These are phyloP conservation scores for Candida ulmi DNA, from an alignment of 805 yeast species.

Conservation along the genomic window DNA sequence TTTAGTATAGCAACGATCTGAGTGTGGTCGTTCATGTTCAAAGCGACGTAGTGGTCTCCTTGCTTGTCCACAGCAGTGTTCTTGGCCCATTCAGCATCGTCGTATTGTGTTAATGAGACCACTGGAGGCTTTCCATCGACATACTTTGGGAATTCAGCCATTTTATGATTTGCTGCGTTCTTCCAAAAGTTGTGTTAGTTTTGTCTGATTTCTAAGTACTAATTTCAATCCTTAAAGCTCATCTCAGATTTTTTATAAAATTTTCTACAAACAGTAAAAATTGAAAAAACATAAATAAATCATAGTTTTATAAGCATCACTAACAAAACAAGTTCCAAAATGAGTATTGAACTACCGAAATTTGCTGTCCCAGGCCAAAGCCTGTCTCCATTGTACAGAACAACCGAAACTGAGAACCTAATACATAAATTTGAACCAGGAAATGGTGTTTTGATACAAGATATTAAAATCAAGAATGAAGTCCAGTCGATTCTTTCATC, in stretches of 20 bases:
- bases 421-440: conserved; percentile 53
- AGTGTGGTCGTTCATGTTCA: conserved; percentile 38
- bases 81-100: conserved; percentile 46
- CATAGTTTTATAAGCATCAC: too few relatives aligned
- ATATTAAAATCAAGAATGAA: conserved; percentile 34
- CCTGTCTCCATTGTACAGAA: conserved; percentile 50
- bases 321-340: conserved; percentile 5
- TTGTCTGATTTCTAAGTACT: too few relatives aligned
- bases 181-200: too few relatives aligned
- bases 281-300: too few relatives aligned
- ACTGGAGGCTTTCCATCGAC: conserved; percentile 42
- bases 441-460: conserved; percentile 51
- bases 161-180: background rate
- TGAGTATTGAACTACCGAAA: conserved; percentile 33
- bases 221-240: background rate
- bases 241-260: background rate
- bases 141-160: conserved; percentile 33
- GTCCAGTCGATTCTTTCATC: conserved; percentile 43
- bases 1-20: conserved; percentile 40
- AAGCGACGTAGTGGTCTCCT: conserved; percentile 33
- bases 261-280: background rate
- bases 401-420: conserved; percentile 25
- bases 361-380: conserved; percentile 79
- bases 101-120: conserved; percentile 40
- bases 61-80: conserved; percentile 42